Percentiles rank a stretch among this genome's conserved stretches.
phyloP scores from a whole-genome alignment of 2,329 filamentous ascomycete species.

The Colletotrichum sp. region DNA sequence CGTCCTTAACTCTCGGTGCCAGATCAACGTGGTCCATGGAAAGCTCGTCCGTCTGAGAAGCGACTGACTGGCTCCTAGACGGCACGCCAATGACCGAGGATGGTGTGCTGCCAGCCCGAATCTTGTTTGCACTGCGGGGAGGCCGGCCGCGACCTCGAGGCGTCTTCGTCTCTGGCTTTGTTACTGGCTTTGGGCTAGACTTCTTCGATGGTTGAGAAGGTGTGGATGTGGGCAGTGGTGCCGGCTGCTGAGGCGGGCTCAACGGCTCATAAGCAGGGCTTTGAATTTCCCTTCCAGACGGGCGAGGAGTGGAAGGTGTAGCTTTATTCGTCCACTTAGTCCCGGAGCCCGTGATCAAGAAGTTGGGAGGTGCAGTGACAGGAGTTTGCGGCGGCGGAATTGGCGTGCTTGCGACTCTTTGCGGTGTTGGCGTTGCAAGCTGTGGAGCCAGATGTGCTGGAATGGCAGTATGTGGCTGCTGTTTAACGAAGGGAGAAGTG shows the following conservation, averaged over 20 bases:
- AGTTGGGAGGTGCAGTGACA: constrained; percentile 25
- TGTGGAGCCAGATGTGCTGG: constrained; percentile 47
- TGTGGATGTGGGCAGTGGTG: constrained; percentile 38
- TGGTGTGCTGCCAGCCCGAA: constrained; percentile 34
- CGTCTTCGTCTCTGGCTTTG: constrained; percentile 27
- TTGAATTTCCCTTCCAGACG: constrained; percentile 38
- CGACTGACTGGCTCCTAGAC: constrained; percentile 49
- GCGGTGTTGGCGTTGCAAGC: constrained; percentile 33
- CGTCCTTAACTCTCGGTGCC: constrained; percentile 59
- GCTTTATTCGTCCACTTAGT: constrained; percentile 64
- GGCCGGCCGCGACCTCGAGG: constrained; percentile 39
- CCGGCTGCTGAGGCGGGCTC: constrained; percentile 53
- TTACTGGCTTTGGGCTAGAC: constrained; percentile 35
- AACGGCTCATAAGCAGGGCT: constrained; percentile 64
- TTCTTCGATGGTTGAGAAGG: constrained; percentile 35
- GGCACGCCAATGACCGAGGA: constrained; percentile 34
- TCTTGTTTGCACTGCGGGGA: constrained; percentile 38
- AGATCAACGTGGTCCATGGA: constrained; percentile 45
- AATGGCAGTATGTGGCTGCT: constrained; percentile 39
- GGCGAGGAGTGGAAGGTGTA: constrained; percentile 61
- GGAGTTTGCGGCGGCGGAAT: constrained; percentile 38
- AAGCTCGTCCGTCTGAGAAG: constrained; percentile 52
- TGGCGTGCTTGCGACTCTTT: constrained; percentile 32
- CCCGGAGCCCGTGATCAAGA: constrained; percentile 42
- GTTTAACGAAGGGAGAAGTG: constrained; percentile 30